Evolutionary conservation across 148 eudicot genomes (phyloP), one percentile per base, ranked within the genome.

Genomic region (Agrostemma githago): DNA sequence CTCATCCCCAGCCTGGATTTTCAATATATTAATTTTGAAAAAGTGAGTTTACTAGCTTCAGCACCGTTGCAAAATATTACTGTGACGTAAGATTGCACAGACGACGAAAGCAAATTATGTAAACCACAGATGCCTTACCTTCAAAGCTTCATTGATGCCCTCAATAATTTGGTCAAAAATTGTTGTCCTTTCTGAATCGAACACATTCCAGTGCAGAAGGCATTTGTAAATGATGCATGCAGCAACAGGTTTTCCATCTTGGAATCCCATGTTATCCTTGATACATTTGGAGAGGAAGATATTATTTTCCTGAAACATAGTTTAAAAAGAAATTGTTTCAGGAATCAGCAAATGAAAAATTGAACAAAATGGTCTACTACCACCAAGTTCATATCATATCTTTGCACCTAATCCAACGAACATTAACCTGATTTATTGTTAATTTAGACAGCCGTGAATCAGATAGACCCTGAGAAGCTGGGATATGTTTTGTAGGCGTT

Each of bases 101-200:
- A 43, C 16, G 58, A 16, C 39, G 38, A 17, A 14, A 4, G 61
- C 42, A 16, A 70, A 12, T 63, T n/a, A 2, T 3, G 3, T 16
- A 62, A 71, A 42, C 19, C 60, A 8, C 43, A 70, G 57, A 70
- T 39, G 74, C 74, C 59, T 78, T 17, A 96, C 99, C 94, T 92
- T 96, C 73, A 90, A 77, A 64, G 82, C 94, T 70, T 76, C 85
- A 73, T 96, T 92, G 75, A 96, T 89, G 62, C 85, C 85, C 77
- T 90, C 99, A 76, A 96, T 89, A 51, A 96, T 85, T 76, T 86
- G 89, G 78, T 96, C 99, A 76, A 96, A 96, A 68, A 92, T 90
- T 60, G 90, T 77, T n/a, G 99, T 96, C 83, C 97, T 89, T 83
- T 96, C 99, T 34, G 99, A 88, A 63, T 96, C 99, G 79, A 96